Base-by-base conservation (phyloP, 495 filamentous ascomycete genomes). In the Eremomyces bilateralis region DNA sequence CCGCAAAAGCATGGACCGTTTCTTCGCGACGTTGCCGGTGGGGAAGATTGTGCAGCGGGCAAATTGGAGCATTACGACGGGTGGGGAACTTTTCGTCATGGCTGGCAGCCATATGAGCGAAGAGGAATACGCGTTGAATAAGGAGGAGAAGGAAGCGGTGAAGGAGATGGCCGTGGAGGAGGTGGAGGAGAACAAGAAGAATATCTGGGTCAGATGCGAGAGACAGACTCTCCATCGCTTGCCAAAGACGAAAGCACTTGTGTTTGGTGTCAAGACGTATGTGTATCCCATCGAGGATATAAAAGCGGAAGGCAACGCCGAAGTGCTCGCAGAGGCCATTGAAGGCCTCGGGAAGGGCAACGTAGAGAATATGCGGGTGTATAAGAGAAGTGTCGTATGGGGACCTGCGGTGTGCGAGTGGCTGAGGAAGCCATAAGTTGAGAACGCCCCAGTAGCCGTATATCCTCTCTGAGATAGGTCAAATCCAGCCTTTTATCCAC, bases 221-320 rank as follows among this genome's bases (percentile, higher is more conserved):
- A 56, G 77, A 10, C 82, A 90, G 51, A 76, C 73, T 0, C 50
- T 90, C 30, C 77, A 76, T 53, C 66, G 82, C 4, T 51, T 88
- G 18, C 76, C 78, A 0, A 44, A 53, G 36, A 73, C 68, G 0
- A 55, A 59, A 18, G 78, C 76, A 1, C 43, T 85, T 5, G 57
- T 85, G 1, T 85, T 90, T 50, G 67, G 60, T 20, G 75, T 88
- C 51, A 80, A 85, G 53, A 88, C 77, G 6, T 88, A 83, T 52
- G 48, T 72, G 24, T 83, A 81, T 47, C 63, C 71, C 2, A 43
- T 92, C 1, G 42, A 45, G 12, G 59, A 75, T 13, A 62, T 92
- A 39, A 80, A 72, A 52, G 65, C 58, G 4, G 79, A 84, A 42
- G 77, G 76, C 2, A 71, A 68, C 0, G 52, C 42, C 10, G 61